These are phyloP conservation scores for Oligophagozyma castellii DNA, from an alignment of 1,139 yeast species.

Conservation along the genomic window DNA sequence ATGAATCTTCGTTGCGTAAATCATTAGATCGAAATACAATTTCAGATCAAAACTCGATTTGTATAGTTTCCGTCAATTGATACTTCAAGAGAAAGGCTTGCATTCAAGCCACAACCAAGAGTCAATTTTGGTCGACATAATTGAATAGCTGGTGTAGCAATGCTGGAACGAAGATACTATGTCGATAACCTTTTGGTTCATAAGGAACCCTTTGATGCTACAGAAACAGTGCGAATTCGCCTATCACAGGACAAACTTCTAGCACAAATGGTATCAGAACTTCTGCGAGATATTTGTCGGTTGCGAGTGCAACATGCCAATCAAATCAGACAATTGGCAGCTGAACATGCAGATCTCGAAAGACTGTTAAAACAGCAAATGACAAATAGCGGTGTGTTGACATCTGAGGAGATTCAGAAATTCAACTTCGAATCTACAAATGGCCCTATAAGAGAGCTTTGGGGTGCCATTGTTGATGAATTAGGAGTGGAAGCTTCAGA, in stretches of 20 bases:
- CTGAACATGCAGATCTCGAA: constrained; percentile 31
- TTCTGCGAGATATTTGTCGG: constrained; percentile 41
- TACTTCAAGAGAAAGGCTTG: too few relatives aligned
- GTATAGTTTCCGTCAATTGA: too few relatives aligned
- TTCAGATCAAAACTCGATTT: too few relatives aligned
- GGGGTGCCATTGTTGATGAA: constrained; percentile 43
- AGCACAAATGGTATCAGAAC: constrained; percentile 37
- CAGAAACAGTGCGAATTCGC: constrained; percentile 34
- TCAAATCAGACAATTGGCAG: constrained; percentile 36
- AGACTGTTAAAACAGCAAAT: constrained; percentile 23
- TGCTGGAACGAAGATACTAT: constrained; percentile 28
- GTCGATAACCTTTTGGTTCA: constrained; percentile 33
- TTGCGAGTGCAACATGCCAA: constrained; percentile 37
- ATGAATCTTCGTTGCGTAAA: too few relatives aligned
- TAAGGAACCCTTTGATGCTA: constrained; percentile 35
- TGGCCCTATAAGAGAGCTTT: constrained; percentile 42
- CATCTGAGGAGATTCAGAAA: constrained; percentile 25
- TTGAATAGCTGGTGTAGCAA: too few relatives aligned
- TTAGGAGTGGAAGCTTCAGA: constrained; percentile 43
- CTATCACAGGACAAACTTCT: constrained; percentile 33
- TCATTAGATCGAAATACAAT: too few relatives aligned
- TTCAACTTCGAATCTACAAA: constrained; percentile 32
- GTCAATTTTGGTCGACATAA: too few relatives aligned
- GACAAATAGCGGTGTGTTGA: constrained; percentile 24
- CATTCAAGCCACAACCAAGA: too few relatives aligned